Evolutionary conservation across 352 stramenopile genomes (phyloP).

Genomic region (Elongisporangium anandrum): DNA sequence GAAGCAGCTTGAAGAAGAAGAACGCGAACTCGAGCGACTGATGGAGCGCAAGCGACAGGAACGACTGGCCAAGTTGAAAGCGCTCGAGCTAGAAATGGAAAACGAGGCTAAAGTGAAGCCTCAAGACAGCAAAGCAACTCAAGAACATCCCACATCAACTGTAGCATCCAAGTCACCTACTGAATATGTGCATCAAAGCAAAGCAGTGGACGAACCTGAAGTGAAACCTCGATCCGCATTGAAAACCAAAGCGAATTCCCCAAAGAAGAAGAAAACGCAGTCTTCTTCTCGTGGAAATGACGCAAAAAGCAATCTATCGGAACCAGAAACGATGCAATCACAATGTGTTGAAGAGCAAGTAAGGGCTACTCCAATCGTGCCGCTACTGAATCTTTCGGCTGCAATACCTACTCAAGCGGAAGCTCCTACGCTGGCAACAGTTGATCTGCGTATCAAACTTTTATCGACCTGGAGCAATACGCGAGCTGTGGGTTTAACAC

Average conservation of each 20-base stretch:
- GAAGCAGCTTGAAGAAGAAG: conserved; percentile 69
- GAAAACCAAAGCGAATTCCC: background rate
- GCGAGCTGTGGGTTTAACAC: conserved; percentile 49
- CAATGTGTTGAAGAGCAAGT: background rate
- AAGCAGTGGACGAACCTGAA: background rate
- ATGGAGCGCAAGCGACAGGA: conserved; percentile 63
- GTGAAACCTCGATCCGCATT: background rate
- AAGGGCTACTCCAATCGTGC: conserved; percentile 13
- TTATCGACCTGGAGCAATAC: conserved; percentile 68
- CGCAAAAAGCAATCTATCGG: background rate
- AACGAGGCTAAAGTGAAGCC: conserved; percentile 1
- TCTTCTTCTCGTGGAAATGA: background rate
- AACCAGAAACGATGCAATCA: background rate
- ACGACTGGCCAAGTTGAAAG: conserved; percentile 45
- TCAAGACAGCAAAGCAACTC: background rate
- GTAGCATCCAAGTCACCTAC: background rate
- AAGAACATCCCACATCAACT: background rate
- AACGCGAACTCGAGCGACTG: conserved; percentile 57
- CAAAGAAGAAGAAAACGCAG: background rate
- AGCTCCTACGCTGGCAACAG: background rate
- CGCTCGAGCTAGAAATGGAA: conserved; percentile 31
- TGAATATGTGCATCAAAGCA: background rate
- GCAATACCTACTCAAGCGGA: background rate
- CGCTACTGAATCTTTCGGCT: conserved; percentile 19
- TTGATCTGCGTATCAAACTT: conserved; percentile 60